Percentiles rank a stretch among this genome's conserved stretches.
Conservation (phyloP, 2,329 filamentous ascomycete genomes). For the Colletotrichum trifolii region DNA sequence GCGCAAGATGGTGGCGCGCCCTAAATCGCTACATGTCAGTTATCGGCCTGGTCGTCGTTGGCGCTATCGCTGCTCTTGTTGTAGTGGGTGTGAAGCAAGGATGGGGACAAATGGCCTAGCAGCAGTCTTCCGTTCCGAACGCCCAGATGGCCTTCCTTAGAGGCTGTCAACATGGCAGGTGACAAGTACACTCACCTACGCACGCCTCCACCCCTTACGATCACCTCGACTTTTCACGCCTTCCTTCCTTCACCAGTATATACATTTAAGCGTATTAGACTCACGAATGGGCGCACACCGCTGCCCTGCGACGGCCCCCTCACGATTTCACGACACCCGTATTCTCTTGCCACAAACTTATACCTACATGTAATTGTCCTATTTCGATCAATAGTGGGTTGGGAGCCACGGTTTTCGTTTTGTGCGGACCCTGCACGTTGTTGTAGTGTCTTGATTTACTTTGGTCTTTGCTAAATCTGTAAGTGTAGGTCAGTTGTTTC, state of each 20-base stretch:
- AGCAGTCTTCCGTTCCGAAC: neutral
- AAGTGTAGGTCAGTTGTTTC: too few relatives aligned
- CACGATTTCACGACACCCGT: conserved; percentile 34
- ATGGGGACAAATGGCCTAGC: conserved; percentile 50
- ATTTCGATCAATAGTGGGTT: too few relatives aligned
- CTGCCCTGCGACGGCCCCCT: conserved; percentile 23
- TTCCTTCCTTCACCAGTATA: conserved; percentile 1
- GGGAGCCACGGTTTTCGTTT: too few relatives aligned
- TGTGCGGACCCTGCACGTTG: too few relatives aligned
- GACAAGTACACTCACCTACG: neutral
- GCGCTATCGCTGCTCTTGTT: conserved; percentile 61
- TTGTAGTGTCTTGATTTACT: too few relatives aligned
- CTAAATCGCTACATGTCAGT: conserved; percentile 69
- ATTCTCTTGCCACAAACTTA: conserved; percentile 3
- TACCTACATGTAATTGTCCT: neutral
- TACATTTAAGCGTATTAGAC: conserved; percentile 15
- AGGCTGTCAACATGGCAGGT: neutral
- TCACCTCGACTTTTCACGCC: neutral
- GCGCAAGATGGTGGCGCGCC: conserved; percentile 69
- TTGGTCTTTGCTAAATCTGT: too few relatives aligned
- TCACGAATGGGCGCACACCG: conserved; percentile 21
- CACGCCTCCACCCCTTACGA: neutral
- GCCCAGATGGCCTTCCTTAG: neutral
- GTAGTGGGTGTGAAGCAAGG: conserved; percentile 63
- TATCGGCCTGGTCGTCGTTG: conserved; percentile 65